A percentile compares a stretch with the other conserved stretches of the same genome.
These are phyloP conservation scores for Citrus australasica DNA, from an alignment of 345 rosid species.

Conservation along the genomic window DNA sequence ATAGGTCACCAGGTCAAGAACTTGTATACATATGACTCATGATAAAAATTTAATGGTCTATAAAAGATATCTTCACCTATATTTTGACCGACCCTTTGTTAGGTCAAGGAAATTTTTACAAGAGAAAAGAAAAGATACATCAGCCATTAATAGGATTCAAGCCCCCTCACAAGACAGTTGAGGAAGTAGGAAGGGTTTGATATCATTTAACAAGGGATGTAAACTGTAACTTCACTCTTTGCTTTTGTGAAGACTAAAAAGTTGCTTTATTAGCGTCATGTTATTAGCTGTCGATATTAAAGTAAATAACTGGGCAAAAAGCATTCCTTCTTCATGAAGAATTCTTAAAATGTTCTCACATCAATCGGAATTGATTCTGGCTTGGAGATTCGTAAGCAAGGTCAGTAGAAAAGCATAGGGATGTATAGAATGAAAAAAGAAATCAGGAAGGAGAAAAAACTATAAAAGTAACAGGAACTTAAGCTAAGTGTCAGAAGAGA, in stretches of 20 bases:
- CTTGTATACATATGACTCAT: neutral
- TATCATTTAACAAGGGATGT: neutral
- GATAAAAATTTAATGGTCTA: no score
- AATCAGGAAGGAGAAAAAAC: neutral
- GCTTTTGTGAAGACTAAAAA: neutral
- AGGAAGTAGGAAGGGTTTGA: neutral
- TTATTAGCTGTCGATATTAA: neutral
- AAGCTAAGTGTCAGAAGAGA: neutral
- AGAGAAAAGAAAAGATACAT: no score
- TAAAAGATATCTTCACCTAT: neutral
- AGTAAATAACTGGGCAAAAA: neutral
- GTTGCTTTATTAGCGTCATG: neutral
- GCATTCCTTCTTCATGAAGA: neutral
- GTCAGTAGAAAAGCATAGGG: neutral
- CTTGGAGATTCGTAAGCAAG: neutral
- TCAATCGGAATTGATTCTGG: neutral
- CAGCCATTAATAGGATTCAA: no score
- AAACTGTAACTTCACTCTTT: no score
- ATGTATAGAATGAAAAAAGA: neutral
- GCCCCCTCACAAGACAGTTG: neutral
- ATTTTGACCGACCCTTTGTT: neutral
- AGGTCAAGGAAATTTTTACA: no score
- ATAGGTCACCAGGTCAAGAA: no score
- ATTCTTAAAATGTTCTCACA: neutral
- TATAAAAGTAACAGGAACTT: neutral